phyloP scores from a whole-genome alignment of 371 early-diverging fungal genomes.

The Zychaea mexicana region DNA sequence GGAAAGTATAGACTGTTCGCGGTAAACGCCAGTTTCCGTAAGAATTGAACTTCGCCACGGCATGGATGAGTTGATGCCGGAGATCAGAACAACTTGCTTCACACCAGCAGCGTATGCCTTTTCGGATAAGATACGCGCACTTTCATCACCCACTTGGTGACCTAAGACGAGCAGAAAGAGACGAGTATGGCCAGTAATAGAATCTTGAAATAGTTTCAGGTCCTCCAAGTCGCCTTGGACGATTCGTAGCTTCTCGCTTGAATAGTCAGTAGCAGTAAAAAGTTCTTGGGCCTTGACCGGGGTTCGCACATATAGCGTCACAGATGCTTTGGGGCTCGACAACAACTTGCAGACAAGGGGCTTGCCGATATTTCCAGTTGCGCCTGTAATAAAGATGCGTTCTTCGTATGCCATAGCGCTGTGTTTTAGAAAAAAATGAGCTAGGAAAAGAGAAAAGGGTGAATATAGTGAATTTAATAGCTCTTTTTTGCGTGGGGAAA shows the following conservation, averaged over 20 bases:
- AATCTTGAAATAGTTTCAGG: conserved; percentile 15
- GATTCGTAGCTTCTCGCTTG: neutral
- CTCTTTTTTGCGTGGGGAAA: too few relatives aligned
- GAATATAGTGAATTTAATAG: too few relatives aligned
- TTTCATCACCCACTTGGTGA: neutral
- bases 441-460: too few relatives aligned
- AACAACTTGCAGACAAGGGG: neutral
- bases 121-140: neutral
- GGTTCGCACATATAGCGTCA: conserved; percentile 22
- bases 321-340: neutral
- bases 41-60: neutral
- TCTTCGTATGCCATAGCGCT: neutral
- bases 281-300: conserved; percentile 16
- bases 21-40: neutral
- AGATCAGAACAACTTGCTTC: conserved; percentile 19
- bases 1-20: conserved; percentile 11
- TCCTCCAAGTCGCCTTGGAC: conserved; percentile 33
- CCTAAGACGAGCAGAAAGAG: conserved; percentile 18
- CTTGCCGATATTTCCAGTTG: neutral
- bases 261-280: conserved; percentile 1
- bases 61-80: neutral
- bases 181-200: conserved; percentile 31
- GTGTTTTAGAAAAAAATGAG: neutral
- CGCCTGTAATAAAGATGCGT: neutral
- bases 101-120: conserved; percentile 22